Evolutionary conservation across 169 alveolate species (phyloP).

Genomic region (Toxoplasma gondii): DNA sequence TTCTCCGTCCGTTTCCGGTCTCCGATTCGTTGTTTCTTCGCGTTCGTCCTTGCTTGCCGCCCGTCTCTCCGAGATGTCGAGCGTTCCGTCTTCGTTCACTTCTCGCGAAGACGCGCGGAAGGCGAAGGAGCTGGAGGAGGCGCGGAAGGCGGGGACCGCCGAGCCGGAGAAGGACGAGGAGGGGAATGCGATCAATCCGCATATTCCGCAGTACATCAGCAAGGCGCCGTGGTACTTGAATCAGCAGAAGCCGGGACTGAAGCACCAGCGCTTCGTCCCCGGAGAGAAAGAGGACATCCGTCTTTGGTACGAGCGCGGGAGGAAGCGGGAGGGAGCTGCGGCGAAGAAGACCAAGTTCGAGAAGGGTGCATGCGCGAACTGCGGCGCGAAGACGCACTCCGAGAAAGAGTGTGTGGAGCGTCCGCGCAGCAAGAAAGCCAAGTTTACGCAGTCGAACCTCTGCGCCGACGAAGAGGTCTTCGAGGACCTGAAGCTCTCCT

Average conservation of each 20-base stretch:
- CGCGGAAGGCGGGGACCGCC: slow-evolving; percentile 58
- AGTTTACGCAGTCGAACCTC: not conserved
- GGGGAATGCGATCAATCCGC: slow-evolving; percentile 74
- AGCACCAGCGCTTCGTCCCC: slow-evolving; percentile 53
- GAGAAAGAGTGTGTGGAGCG: slow-evolving; percentile 97
- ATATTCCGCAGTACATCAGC: slow-evolving; percentile 75
- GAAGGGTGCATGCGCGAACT: slow-evolving; percentile 96
- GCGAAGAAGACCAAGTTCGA: slow-evolving; percentile 52
- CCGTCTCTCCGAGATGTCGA: not conserved
- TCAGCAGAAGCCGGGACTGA: slow-evolving; percentile 68
- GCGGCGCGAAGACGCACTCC: slow-evolving; percentile 99
- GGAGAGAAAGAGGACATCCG: not conserved
- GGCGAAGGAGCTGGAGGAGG: slow-evolving; percentile 55
- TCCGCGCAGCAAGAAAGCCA: slow-evolving; percentile 72
- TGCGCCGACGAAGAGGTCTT: slow-evolving; percentile 31
- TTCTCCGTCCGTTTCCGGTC: not conserved
- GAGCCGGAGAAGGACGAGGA: slow-evolving; percentile 66
- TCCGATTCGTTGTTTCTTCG: not conserved
- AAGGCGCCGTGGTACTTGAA: slow-evolving; percentile 77
- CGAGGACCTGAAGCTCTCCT: slow-evolving; percentile 11
- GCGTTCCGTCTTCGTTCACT: not conserved
- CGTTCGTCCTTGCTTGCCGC: not conserved
- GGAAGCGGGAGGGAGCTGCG: not conserved
- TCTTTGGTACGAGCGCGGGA: slow-evolving; percentile 59
- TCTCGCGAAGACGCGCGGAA: slow-evolving; percentile 48